Base-by-base conservation (phyloP, 768 basidiomycete species). In the Chalciporus chontae region DNA sequence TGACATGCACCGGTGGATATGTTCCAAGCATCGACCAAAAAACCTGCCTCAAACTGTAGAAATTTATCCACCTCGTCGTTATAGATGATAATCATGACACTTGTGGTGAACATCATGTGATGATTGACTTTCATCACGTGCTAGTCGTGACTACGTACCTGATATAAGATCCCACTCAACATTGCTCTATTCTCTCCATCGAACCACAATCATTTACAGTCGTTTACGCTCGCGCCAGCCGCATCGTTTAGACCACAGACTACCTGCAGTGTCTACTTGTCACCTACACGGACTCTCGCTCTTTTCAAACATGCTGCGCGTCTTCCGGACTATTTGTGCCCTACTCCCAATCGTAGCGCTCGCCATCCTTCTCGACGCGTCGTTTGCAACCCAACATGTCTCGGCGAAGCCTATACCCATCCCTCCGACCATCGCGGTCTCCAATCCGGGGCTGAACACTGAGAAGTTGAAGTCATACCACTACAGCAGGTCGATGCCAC, bases 321-420 rank as follows among this genome's bases (percentile, higher is more conserved):
- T 72, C 59, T 61, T 64, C 59, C 73, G 69, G 54, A 63, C 69
- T 55, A 48, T 75, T 52, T 61, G 73, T 53, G 50, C 76, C 60
- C 70, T 69, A 48, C 58, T 76, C 43, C 68, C 75, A 58, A 68
- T 72, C 41, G 57, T 72, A 52, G 67, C 63, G 50, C 66, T 80
- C 55, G 61, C 69, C 42, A 60, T 69, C 40, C 59, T 73, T 48
- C 54, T 69, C 52, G 66, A 69, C 45, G 40, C 57, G 14, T 45
- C 52, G n/a, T 26, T 58, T n/a, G 32, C 52, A 5, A 48, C 62
- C 17, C 49, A 55, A 5, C 39, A 50, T 10, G 60, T 57, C 18
- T 40, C 64, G 31, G 71, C 69, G 7, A 55, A 49, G 31, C 48
- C 45, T 21, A 47, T 49, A 31, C 21, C 24, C 34, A 15, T 49